Evolutionary conservation across 306 rosid species (phyloP).

Genomic region (Vachellia collinsii): DNA sequence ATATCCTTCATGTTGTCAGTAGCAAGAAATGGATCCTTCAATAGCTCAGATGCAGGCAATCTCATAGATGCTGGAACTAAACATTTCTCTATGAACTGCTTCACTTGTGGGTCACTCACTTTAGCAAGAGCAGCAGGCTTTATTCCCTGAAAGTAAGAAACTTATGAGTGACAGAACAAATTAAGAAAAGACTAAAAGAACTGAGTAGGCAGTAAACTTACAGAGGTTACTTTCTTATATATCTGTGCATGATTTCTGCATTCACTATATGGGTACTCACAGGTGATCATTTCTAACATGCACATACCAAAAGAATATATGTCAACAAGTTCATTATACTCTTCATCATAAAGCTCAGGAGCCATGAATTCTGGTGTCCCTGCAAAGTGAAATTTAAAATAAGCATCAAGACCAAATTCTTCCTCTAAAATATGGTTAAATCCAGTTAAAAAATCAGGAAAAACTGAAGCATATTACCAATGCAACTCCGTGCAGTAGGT

Average conservation of each 20-base stretch:
- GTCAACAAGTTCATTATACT: conserved; percentile 90
- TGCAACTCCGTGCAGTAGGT: conserved; percentile 83
- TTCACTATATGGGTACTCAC: conserved; percentile 90
- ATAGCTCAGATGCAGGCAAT: conserved; percentile 68
- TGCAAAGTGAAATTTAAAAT: conserved; percentile 31
- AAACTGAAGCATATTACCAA: conserved; percentile 53
- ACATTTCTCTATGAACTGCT: conserved; percentile 88
- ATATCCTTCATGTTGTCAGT: conserved; percentile 50
- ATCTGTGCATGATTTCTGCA: conserved; percentile 92
- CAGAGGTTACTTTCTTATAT: conserved; percentile 86
- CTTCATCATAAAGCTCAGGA: conserved; percentile 95
- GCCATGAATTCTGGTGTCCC: conserved; percentile 99
- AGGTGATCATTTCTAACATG: conserved; percentile 83
- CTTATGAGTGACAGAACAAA: background rate
- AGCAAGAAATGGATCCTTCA: conserved; percentile 85
- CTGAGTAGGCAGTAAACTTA: conserved; percentile 48
- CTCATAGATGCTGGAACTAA: conserved; percentile 78
- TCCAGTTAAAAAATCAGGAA: background rate
- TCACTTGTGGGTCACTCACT: conserved; percentile 70
- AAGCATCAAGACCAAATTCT: background rate
- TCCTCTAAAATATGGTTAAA: conserved; percentile 1
- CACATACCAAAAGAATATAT: conserved; percentile 97
- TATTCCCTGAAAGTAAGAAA: conserved; percentile 62
- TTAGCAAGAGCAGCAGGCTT: conserved; percentile 81
- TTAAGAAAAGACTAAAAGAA: conserved; percentile 16